Conservation (phyloP, 2,329 filamentous ascomycete species). For the Colletotrichum sp. region DNA sequence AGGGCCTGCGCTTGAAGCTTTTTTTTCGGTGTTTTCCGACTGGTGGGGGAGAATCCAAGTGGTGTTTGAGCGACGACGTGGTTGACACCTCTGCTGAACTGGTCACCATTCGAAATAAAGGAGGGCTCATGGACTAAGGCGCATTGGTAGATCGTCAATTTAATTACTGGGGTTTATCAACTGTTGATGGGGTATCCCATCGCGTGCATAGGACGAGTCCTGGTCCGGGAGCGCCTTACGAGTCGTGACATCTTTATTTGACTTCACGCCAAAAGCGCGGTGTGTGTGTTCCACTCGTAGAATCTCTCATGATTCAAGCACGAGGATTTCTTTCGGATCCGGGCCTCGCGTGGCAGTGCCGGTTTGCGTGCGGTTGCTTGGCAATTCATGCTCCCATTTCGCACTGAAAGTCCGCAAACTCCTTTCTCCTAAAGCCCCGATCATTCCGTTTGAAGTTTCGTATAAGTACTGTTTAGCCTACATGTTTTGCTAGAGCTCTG, state of each 20-base stretch:
- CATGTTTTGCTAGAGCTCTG: neutral
- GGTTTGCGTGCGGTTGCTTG: neutral
- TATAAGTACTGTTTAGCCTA: neutral
- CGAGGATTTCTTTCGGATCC: neutral
- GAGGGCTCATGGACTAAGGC: neutral
- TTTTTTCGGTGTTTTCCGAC: neutral
- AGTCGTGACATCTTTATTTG: neutral
- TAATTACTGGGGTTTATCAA: neutral
- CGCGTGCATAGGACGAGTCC: neutral
- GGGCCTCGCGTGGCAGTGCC: neutral
- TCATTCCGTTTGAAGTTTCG: neutral
- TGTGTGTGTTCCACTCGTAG: neutral
- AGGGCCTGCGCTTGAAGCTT: neutral
- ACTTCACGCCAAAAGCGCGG: neutral
- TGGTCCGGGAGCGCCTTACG: neutral
- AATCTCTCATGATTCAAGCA: neutral
- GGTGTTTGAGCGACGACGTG: neutral
- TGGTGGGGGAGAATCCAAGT: neutral
- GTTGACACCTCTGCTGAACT: neutral
- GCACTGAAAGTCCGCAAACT: neutral
- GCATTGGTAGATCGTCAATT: neutral
- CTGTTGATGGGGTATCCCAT: neutral
- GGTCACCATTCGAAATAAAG: neutral
- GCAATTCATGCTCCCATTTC: neutral
- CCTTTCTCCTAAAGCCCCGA: neutral